phyloP scores from a whole-genome alignment of 1,284 basidiomycete genomes.

The Schizophyllum commune region DNA sequence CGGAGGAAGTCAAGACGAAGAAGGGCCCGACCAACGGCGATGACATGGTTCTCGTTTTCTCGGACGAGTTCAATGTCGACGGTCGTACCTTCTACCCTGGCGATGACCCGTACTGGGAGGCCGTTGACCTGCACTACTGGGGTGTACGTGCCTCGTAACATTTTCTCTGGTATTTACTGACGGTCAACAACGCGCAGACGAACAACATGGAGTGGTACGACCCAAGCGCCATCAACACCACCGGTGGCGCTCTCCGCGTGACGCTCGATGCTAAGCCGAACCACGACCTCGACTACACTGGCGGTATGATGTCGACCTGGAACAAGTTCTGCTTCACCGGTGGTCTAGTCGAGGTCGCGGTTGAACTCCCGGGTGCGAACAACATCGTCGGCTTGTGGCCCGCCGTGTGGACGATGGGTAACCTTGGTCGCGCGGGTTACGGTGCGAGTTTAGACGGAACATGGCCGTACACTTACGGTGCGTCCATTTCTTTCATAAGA shows the following conservation, averaged over 20 bases:
- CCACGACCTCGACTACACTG: slow-evolving; percentile 35
- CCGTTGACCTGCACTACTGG: slow-evolving; percentile 53
- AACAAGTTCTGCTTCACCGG: slow-evolving; percentile 2
- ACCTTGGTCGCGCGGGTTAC: slow-evolving; percentile 20
- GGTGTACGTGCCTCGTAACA: slow-evolving; percentile 18
- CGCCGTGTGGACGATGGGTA: slow-evolving; percentile 45
- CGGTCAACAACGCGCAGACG: slow-evolving; percentile 24
- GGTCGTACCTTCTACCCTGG: slow-evolving; percentile 64
- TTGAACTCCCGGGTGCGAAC: slow-evolving; percentile 17
- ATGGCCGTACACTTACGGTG: slow-evolving; percentile 16
- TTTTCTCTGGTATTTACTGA: not conserved
- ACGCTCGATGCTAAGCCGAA: slow-evolving; percentile 59
- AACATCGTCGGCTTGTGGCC: slow-evolving; percentile 33
- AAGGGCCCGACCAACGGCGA: not conserved
- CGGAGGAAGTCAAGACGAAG: slow-evolving; percentile 20
- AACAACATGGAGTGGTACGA: slow-evolving; percentile 58
- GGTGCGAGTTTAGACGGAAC: slow-evolving; percentile 15
- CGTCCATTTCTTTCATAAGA: not conserved
- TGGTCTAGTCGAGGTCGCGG: slow-evolving; percentile 20
- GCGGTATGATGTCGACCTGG: slow-evolving; percentile 1
- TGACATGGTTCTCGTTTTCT: slow-evolving; percentile 48
- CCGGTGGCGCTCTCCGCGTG: slow-evolving; percentile 72
- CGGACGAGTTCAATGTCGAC: slow-evolving; percentile 77
- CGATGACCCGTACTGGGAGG: slow-evolving; percentile 66
- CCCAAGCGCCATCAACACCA: slow-evolving; percentile 75